Conservation (phyloP, 805 yeast genomes). For the Candida broadrunensis region DNA sequence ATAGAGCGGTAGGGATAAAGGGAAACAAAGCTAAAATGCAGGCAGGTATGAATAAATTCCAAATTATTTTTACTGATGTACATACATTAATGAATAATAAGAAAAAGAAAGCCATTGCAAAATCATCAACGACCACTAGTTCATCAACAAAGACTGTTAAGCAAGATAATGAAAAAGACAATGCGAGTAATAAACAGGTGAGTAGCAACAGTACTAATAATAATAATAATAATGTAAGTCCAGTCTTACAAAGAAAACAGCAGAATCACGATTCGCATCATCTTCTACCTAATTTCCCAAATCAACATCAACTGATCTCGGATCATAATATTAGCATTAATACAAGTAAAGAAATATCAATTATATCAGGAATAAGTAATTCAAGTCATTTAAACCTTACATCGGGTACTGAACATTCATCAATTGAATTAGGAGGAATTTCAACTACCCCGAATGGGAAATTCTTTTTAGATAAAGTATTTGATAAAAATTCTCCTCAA, state of each 20-base stretch:
- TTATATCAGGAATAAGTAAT: conserved; percentile 27
- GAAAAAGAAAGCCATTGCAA: conserved; percentile 8
- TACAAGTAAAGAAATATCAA: conserved; percentile 24
- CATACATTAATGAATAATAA: conserved; percentile 22
- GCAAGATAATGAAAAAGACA: too few species aligned
- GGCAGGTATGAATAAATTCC: conserved; percentile 44
- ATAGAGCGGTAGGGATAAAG: neutral
- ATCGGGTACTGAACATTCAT: conserved; percentile 31
- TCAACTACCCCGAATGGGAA: conserved; percentile 41
- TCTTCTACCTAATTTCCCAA: neutral
- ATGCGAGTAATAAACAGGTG: too few species aligned
- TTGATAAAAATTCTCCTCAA: conserved; percentile 38
- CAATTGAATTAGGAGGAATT: conserved; percentile 37
- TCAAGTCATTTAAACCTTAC: conserved; percentile 29
- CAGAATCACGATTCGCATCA: neutral
- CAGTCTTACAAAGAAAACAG: neutral
- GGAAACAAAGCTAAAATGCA: conserved; percentile 27
- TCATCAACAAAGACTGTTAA: neutral
- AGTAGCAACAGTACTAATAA: too few species aligned
- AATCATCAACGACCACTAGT: neutral
- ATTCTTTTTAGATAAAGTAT: conserved; percentile 35
- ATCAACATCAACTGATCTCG: neutral
- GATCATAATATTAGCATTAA: conserved; percentile 14
- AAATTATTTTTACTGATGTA: conserved; percentile 44
- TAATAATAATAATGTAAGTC: neutral